Evolutionary conservation across 805 yeast genomes (phyloP).

Genomic region (Naumovozyma dairenensis): DNA sequence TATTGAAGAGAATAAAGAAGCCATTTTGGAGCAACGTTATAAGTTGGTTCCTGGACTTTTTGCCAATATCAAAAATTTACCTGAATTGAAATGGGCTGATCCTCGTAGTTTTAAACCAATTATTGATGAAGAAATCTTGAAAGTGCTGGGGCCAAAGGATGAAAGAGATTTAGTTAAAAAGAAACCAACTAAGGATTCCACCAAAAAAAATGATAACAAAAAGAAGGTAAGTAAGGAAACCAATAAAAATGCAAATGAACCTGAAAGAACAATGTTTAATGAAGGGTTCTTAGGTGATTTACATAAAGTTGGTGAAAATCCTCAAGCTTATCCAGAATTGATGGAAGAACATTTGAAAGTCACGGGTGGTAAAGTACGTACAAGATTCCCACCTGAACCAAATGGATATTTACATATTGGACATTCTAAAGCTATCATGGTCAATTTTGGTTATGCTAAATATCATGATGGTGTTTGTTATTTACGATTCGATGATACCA

Average conservation of each 20-base stretch:
- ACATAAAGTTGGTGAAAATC: constrained; percentile 92
- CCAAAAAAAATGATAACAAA: constrained; percentile 16
- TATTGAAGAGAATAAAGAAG: constrained; percentile 47
- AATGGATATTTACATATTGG: constrained; percentile 98
- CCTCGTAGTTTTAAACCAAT: constrained; percentile 80
- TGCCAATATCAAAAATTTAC: constrained; percentile 64
- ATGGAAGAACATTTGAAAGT: constrained; percentile 70
- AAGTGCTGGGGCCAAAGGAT: constrained; percentile 84
- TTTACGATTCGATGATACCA: constrained; percentile 92
- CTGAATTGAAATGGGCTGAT: constrained; percentile 83
- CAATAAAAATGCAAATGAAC: constrained; percentile 8
- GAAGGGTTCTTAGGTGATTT: constrained; percentile 94
- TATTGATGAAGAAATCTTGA: constrained; percentile 68
- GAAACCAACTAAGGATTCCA: constrained; percentile 30
- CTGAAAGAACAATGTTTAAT: constrained; percentile 67
- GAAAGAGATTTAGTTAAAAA: constrained; percentile 81
- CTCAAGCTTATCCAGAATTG: constrained; percentile 79
- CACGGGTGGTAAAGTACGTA: constrained; percentile 75
- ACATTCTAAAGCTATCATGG: constrained; percentile 95
- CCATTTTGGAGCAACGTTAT: constrained; percentile 65
- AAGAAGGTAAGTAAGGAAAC: constrained; percentile 1
- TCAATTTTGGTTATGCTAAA: constrained; percentile 94
- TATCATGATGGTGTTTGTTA: constrained; percentile 80
- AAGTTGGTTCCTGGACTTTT: constrained; percentile 65
- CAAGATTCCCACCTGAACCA: constrained; percentile 97